Conservation (phyloP, 1,284 basidiomycete genomes). For the Gymnopus androsaceus region DNA sequence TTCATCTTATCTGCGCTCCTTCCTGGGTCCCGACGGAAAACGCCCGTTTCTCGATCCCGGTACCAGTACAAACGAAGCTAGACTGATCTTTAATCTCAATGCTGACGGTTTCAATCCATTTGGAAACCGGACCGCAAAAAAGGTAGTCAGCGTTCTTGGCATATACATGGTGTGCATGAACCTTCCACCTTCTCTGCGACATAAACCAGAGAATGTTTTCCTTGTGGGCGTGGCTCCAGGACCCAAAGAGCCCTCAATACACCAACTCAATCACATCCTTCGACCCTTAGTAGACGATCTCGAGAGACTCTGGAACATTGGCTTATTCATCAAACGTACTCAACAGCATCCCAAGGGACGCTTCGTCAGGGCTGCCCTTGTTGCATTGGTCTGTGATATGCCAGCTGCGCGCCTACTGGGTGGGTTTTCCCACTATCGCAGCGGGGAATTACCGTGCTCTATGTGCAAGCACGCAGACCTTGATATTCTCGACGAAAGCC, state of each 20-base stretch:
- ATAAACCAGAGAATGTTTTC: conserved; percentile 36
- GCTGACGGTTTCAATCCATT: conserved; percentile 36
- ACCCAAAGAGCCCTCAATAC: conserved; percentile 28
- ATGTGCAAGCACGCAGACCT: conserved; percentile 33
- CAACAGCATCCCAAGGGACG: conserved; percentile 21
- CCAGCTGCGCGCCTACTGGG: conserved; percentile 36
- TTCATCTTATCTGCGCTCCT: conserved; percentile 20
- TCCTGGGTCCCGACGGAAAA: conserved; percentile 25
- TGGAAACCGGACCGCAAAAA: conserved; percentile 27
- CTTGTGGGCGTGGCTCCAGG: conserved; percentile 38
- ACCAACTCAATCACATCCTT: conserved; percentile 32
- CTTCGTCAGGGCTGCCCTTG: conserved; percentile 26
- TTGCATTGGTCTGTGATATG: conserved; percentile 36
- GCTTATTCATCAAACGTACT: conserved; percentile 26
- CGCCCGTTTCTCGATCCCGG: conserved; percentile 10
- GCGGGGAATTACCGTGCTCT: conserved; percentile 32
- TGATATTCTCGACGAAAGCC: conserved; percentile 24
- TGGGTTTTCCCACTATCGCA: conserved; percentile 30
- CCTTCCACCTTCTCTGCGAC: conserved; percentile 33
- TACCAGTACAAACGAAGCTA: conserved; percentile 18
- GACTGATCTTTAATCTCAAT: conserved; percentile 29
- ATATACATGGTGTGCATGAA: conserved; percentile 38
- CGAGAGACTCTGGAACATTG: conserved; percentile 39
- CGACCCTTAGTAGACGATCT: conserved; percentile 44
- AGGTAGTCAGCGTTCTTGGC: conserved; percentile 26